Evolutionary conservation across 106 monocot species (phyloP).

Genomic region (Triglochin maritima): DNA sequence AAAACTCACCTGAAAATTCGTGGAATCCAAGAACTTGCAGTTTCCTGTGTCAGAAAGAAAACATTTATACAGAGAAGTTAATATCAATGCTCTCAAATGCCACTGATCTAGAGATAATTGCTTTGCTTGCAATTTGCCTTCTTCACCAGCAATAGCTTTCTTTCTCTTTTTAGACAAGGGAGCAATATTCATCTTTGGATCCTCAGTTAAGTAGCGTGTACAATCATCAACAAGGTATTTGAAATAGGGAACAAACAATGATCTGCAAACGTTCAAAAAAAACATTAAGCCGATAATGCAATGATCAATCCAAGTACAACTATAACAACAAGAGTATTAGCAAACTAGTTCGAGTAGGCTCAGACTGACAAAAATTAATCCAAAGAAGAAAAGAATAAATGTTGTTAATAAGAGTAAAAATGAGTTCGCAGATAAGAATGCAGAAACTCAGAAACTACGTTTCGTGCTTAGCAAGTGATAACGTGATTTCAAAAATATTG

Average conservation of each 20-base stretch:
- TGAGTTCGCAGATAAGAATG: too few species aligned
- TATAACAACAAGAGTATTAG: too few species aligned
- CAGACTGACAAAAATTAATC: too few species aligned
- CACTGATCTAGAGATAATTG: slow-evolving; percentile 37
- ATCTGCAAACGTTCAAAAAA: slow-evolving; percentile 38
- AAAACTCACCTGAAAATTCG: slow-evolving; percentile 77
- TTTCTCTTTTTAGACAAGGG: slow-evolving; percentile 45
- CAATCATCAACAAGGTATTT: slow-evolving; percentile 77
- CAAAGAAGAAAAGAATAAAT: too few species aligned
- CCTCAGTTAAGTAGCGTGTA: slow-evolving; percentile 40
- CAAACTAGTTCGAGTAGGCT: too few species aligned
- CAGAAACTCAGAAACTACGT: too few species aligned
- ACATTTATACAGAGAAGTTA: slow-evolving; percentile 66
- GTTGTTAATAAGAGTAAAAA: too few species aligned
- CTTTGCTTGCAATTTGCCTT: slow-evolving; percentile 3
- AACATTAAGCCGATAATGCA: too few species aligned
- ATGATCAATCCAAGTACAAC: too few species aligned
- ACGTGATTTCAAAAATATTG: too few species aligned
- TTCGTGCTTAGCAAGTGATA: too few species aligned
- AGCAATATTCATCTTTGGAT: slow-evolving; percentile 16
- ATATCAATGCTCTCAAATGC: slow-evolving; percentile 69
- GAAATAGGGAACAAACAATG: slow-evolving; percentile 96
- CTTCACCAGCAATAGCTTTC: slow-evolving; percentile 31
- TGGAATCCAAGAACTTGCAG: slow-evolving; percentile 65
- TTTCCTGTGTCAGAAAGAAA: slow-evolving; percentile 73